These are phyloP conservation scores for Xylariaceae sp. DNA, from an alignment of 2,329 filamentous ascomycete genomes.

Conservation along the genomic window DNA sequence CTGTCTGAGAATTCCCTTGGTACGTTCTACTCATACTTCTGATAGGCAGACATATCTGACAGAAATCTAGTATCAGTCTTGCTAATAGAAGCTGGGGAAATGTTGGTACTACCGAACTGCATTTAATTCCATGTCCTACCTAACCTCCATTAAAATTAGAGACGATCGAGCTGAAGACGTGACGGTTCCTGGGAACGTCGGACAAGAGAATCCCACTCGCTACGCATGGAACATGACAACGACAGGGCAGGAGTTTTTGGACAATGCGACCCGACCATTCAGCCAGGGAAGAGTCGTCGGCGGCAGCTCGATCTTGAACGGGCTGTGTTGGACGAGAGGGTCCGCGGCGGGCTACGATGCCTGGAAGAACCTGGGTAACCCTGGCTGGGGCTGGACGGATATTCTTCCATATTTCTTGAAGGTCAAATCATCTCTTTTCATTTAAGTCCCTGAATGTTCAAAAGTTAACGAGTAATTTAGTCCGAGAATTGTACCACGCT, in stretches of 20 bases:
- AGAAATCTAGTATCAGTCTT: slow-evolving; percentile 33
- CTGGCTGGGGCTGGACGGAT: slow-evolving; percentile 50
- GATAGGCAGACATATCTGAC: slow-evolving; percentile 14
- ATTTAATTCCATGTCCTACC: not conserved
- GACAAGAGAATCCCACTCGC: slow-evolving; percentile 30
- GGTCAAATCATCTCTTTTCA: slow-evolving; percentile 34
- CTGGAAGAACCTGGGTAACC: slow-evolving; percentile 50
- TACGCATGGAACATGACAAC: slow-evolving; percentile 43
- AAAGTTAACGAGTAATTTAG: slow-evolving; percentile 31
- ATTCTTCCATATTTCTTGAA: slow-evolving; percentile 58
- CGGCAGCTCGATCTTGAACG: slow-evolving; percentile 49
- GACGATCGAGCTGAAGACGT: slow-evolving; percentile 38
- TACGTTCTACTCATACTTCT: slow-evolving; percentile 1
- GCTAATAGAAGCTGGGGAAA: slow-evolving; percentile 36
- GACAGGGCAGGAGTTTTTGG: slow-evolving; percentile 41
- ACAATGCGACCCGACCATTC: slow-evolving; percentile 44
- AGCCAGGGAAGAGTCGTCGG: slow-evolving; percentile 48
- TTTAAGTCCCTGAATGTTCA: not conserved
- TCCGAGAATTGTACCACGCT: slow-evolving; percentile 45
- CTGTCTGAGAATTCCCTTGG: slow-evolving; percentile 33
- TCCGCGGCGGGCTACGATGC: slow-evolving; percentile 48
- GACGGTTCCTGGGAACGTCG: slow-evolving; percentile 35
- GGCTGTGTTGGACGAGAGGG: slow-evolving; percentile 49
- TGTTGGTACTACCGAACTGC: slow-evolving; percentile 27
- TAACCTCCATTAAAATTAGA: slow-evolving; percentile 22